A percentile compares a stretch with the other conserved stretches of the same genome.
Conservation (phyloP, 2,329 filamentous ascomycete genomes). For the Magnaporthiopsis rhizophila region DNA sequence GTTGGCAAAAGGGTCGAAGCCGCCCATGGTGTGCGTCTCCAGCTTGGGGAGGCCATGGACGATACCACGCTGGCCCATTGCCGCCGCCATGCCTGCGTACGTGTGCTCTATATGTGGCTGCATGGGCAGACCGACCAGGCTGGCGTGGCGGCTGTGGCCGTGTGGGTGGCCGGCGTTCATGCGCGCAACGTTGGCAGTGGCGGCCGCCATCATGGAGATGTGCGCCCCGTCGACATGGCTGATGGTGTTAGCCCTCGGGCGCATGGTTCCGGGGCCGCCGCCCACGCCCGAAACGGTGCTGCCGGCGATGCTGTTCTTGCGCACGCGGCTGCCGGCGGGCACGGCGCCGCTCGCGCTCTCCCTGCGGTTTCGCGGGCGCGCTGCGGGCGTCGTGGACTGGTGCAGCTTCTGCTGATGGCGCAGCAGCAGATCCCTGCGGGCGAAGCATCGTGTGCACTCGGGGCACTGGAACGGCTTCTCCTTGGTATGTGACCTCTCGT, state of each 20-base stretch:
- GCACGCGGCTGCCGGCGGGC: constrained; percentile 62
- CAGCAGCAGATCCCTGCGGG: constrained; percentile 80
- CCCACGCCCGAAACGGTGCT: constrained; percentile 31
- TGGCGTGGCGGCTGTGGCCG: constrained; percentile 65
- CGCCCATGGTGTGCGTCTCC: constrained; percentile 65
- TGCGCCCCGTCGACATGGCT: constrained; percentile 78
- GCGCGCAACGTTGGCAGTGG: constrained; percentile 44
- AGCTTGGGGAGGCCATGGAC: constrained; percentile 69
- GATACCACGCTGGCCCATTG: constrained; percentile 58
- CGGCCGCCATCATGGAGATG: constrained; percentile 62
- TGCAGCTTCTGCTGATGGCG: constrained; percentile 98
- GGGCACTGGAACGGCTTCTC: constrained; percentile 98
- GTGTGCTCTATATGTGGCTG: constrained; percentile 47
- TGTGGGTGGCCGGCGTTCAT: constrained; percentile 46
- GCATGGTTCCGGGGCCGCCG: constrained; percentile 47
- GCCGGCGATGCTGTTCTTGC: constrained; percentile 84
- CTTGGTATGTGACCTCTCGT: constrained; percentile 96
- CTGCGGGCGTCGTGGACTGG: constrained; percentile 81
- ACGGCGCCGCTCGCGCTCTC: constrained; percentile 76
- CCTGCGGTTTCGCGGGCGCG: constrained; percentile 76
- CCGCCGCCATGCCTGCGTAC: constrained; percentile 65
- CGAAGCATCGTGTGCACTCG: constrained; percentile 91
- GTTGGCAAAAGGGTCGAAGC: constrained; percentile 51
- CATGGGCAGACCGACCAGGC: constrained; percentile 59
- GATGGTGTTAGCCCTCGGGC: constrained; percentile 91